Percentiles rank a stretch among this genome's conserved stretches.
Conservation (phyloP, 2,329 filamentous ascomycete genomes). For the Fusarium denticulatum region DNA sequence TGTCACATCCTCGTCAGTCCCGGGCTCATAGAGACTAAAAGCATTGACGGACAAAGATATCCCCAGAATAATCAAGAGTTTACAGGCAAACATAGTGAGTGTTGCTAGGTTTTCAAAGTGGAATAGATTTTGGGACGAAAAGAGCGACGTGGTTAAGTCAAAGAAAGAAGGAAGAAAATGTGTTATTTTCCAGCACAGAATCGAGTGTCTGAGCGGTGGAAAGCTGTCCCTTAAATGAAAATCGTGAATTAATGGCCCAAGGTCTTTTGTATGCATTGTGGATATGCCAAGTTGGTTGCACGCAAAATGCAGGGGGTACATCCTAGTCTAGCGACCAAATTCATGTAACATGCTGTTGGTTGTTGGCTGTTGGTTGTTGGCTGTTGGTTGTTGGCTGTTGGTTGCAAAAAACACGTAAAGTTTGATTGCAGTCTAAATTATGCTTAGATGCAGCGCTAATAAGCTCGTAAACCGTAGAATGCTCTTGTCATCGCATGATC, state of each 20-base stretch:
- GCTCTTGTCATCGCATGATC: not conserved
- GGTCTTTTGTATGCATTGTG: not conserved
- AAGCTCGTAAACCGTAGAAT: not conserved
- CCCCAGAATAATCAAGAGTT: not conserved
- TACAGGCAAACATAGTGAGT: not conserved
- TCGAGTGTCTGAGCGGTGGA: not conserved
- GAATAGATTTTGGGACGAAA: not conserved
- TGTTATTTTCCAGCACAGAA: not conserved
- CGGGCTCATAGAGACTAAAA: not conserved
- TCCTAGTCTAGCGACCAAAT: not conserved
- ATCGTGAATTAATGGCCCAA: not conserved
- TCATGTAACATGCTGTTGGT: not conserved
- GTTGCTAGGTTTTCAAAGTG: no score
- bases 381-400: not conserved
- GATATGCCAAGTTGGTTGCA: not conserved
- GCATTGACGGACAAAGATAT: not conserved
- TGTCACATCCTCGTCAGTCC: not conserved
- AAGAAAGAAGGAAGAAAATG: not conserved
- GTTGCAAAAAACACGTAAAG: not conserved
- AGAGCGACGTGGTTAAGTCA: not conserved
- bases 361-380: not conserved
- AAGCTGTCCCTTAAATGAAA: not conserved
- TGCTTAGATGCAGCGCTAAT: not conserved
- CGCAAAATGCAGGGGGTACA: not conserved
- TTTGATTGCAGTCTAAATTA: not conserved